Evolutionary conservation across 208 protist species (phyloP), one percentile per base, ranked within the genome.

Genomic region (Jaenimonas drosophilae): DNA sequence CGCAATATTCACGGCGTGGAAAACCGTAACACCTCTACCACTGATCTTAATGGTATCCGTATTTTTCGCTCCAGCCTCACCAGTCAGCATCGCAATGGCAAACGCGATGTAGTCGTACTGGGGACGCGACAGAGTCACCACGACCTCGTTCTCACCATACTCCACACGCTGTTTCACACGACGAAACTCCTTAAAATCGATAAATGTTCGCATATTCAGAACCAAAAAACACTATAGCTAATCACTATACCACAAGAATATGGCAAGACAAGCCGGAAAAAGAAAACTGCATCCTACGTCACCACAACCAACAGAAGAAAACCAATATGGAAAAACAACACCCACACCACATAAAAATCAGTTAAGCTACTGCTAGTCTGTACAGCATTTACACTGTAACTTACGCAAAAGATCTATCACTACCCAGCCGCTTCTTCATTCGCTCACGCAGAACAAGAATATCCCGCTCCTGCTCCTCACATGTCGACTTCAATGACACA

Each of bases 1-100:
- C 16, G 66, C 70, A 39, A 84, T 66, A 44, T 69, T 76, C 28
- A 84, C 64, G 37, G 55, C 64, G 36, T 66, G 76, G 49, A 51
- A 63, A 25, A 84, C 72, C 4, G 75, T 56, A 4, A 38, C 34
- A 6, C 75, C 75, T 59, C 74, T 76, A 6, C 54, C 75, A 19
- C 59, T 62, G 37, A 84, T 53, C 47, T 64, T 63, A 45, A 84
- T 39, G 2, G 36, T 59, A 51, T 72, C 66, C 19, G 67, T 27
- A 45, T 62, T 42, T 9, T 42, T 43, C 53, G 46, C 56, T 1
- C 54, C 59, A 2, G 59, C 54, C 33, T 67, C 59, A 9, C 58
- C 58, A 38, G 45, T 56, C 14, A 77, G 49, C 16, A 72, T 29
- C 3, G 60, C 43, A 36, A 77, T 74, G 16, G 60, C 54, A 24